These are phyloP conservation scores for Coemansia pectinata DNA, from an alignment of 192 early-diverging fungal species.

Conservation along the genomic window DNA sequence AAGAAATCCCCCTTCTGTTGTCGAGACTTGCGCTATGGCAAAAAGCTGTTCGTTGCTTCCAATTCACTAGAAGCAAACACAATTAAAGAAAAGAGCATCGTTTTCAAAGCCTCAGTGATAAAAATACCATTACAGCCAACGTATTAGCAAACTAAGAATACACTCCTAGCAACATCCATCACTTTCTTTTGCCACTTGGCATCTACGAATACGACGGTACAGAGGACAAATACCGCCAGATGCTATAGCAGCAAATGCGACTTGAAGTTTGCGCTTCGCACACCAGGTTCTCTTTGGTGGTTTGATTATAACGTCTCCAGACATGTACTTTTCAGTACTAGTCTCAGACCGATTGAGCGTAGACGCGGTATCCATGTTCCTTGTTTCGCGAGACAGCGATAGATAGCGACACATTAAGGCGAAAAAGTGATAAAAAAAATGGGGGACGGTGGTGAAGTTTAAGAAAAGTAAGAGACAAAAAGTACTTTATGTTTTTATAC, in stretches of 20 bases:
- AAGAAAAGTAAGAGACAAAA: neutral
- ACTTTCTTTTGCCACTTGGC: conserved; percentile 21
- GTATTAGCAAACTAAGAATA: too few species aligned
- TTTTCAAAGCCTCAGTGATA: neutral
- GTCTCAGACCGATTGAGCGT: conserved; percentile 4
- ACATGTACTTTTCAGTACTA: conserved; percentile 8
- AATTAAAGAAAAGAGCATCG: neutral
- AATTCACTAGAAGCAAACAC: neutral
- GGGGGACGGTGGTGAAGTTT: neutral
- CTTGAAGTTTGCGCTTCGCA: conserved; percentile 13
- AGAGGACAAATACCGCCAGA: conserved; percentile 29
- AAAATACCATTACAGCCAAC: neutral
- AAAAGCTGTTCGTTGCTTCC: too few species aligned
- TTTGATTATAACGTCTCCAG: conserved; percentile 1
- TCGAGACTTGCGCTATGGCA: too few species aligned
- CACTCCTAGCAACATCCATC: neutral
- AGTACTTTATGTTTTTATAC: neutral
- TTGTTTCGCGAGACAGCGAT: neutral
- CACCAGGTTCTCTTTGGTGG: neutral
- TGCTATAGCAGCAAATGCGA: conserved; percentile 5
- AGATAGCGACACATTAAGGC: neutral
- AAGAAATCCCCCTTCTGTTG: too few species aligned
- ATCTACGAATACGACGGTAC: conserved; percentile 33
- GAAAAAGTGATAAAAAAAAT: neutral
- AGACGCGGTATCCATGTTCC: conserved; percentile 1